These are phyloP conservation scores for Physocladia obscura DNA, from an alignment of 192 early-diverging fungal genomes.

Conservation along the genomic window DNA sequence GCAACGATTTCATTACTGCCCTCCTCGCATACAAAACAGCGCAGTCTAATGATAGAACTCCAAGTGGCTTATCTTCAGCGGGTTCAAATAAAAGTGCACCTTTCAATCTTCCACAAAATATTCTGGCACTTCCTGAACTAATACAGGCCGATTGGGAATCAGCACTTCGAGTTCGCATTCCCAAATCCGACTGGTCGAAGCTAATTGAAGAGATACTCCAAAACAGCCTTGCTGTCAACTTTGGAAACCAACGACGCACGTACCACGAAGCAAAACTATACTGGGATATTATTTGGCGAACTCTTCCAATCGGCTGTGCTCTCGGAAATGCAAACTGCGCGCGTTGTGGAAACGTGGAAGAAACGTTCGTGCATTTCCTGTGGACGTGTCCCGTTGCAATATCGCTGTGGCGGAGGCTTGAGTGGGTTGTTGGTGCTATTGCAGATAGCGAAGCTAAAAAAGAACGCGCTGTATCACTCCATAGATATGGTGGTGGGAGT, in stretches of 20 bases:
- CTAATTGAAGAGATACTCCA: slow-evolving; percentile 15
- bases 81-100: not conserved
- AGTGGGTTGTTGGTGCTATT: slow-evolving; percentile 16
- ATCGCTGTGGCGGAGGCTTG: slow-evolving; percentile 15
- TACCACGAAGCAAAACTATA: slow-evolving; percentile 23
- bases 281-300: slow-evolving; percentile 24
- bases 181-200: slow-evolving; percentile 3
- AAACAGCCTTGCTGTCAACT: not conserved
- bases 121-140: not conserved
- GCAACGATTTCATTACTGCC: slow-evolving; percentile 23
- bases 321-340: slow-evolving; percentile 2
- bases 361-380: slow-evolving; percentile 24
- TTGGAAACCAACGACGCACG: slow-evolving; percentile 2
- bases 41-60: not conserved
- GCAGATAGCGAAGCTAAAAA: not conserved
- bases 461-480: not conserved
- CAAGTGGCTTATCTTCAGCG: not conserved
- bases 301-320: slow-evolving; percentile 6
- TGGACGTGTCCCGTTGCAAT: slow-evolving; percentile 29
- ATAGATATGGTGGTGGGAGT: slow-evolving; percentile 2
- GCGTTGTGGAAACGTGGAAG: slow-evolving; percentile 2
- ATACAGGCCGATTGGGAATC: slow-evolving; percentile 10
- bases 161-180: slow-evolving; percentile 7
- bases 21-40: slow-evolving; percentile 18
- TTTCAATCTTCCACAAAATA: not conserved